Percentiles rank a stretch among this genome's conserved stretches.
These are phyloP conservation scores for Lasiosphaeria miniovina DNA, from an alignment of 495 filamentous ascomycete genomes.

Conservation along the genomic window DNA sequence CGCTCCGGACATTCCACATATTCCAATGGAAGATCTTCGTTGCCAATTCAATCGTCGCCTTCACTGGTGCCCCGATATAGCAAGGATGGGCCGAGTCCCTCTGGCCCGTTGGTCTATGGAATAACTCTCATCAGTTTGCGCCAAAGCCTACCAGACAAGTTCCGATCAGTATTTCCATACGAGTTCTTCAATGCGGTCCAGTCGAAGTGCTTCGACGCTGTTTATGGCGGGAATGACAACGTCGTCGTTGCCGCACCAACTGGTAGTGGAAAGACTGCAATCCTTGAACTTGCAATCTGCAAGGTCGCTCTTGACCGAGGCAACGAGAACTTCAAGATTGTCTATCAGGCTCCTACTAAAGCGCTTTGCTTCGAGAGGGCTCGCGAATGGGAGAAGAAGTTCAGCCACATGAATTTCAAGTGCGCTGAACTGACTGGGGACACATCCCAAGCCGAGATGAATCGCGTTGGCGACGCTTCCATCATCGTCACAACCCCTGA, in stretches of 20 bases:
- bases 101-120: slow-evolving; percentile 44
- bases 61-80: neutral
- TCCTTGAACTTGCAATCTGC: slow-evolving; percentile 92
- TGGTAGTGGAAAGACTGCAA: slow-evolving; percentile 88
- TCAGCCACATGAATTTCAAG: slow-evolving; percentile 66
- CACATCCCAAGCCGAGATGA: slow-evolving; percentile 71
- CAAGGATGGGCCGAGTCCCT: too few relatives aligned
- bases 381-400: slow-evolving; percentile 84
- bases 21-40: neutral
- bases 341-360: slow-evolving; percentile 95
- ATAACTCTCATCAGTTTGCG: slow-evolving; percentile 71
- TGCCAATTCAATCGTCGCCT: neutral
- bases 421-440: slow-evolving; percentile 93
- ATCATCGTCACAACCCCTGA: slow-evolving; percentile 97
- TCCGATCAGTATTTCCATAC: slow-evolving; percentile 74
- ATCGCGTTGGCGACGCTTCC: slow-evolving; percentile 71
- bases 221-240: slow-evolving; percentile 76
- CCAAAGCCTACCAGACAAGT: slow-evolving; percentile 68
- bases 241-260: slow-evolving; percentile 88
- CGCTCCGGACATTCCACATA: neutral
- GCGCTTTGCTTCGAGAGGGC: slow-evolving; percentile 81
- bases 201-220: slow-evolving; percentile 74
- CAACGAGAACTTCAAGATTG: slow-evolving; percentile 78
- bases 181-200: slow-evolving; percentile 88
- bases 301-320: slow-evolving; percentile 60